Evolutionary conservation across 768 basidiomycete genomes (phyloP).

Genomic region (Lactarius pseudohatsudake): DNA sequence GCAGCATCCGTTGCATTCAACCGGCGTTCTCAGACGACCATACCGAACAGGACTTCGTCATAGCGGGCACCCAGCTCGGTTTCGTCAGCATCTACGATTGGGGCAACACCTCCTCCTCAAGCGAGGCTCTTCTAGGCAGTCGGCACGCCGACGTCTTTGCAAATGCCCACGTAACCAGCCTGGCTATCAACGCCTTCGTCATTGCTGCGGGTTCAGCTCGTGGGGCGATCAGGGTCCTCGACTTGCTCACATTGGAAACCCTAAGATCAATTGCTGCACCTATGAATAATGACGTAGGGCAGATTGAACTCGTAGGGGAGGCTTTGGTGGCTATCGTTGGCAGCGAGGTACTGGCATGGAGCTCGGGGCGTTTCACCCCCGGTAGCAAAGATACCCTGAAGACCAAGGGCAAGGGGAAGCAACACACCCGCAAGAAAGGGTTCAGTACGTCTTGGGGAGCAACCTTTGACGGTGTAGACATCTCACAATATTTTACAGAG

Average conservation of each 20-base stretch:
- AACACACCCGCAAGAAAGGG: slow-evolving; percentile 36
- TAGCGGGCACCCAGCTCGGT: slow-evolving; percentile 66
- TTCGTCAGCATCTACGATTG: slow-evolving; percentile 63
- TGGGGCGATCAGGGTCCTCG: slow-evolving; percentile 62
- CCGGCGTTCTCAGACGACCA: slow-evolving; percentile 47
- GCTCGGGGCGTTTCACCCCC: slow-evolving; percentile 49
- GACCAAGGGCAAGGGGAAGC: slow-evolving; percentile 31
- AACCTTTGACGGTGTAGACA: not conserved
- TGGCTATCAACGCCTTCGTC: slow-evolving; percentile 59
- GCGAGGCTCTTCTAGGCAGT: slow-evolving; percentile 36
- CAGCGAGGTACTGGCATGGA: slow-evolving; percentile 66
- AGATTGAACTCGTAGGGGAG: slow-evolving; percentile 57
- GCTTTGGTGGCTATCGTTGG: slow-evolving; percentile 60
- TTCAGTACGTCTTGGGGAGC: slow-evolving; percentile 35
- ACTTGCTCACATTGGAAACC: slow-evolving; percentile 59
- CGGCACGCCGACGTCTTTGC: slow-evolving; percentile 61
- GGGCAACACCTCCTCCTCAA: slow-evolving; percentile 30
- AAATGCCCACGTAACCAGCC: slow-evolving; percentile 62
- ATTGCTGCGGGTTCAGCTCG: slow-evolving; percentile 65
- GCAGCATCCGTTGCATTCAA: slow-evolving; percentile 49
- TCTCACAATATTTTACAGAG: slow-evolving; percentile 40
- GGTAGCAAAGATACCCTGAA: slow-evolving; percentile 33
- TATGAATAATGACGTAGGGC: slow-evolving; percentile 43
- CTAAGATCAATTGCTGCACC: slow-evolving; percentile 57
- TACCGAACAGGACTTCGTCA: slow-evolving; percentile 48